Evolutionary conservation across 176 grass and related monocot species (phyloP).

Genomic region (Eleusine coracana): DNA sequence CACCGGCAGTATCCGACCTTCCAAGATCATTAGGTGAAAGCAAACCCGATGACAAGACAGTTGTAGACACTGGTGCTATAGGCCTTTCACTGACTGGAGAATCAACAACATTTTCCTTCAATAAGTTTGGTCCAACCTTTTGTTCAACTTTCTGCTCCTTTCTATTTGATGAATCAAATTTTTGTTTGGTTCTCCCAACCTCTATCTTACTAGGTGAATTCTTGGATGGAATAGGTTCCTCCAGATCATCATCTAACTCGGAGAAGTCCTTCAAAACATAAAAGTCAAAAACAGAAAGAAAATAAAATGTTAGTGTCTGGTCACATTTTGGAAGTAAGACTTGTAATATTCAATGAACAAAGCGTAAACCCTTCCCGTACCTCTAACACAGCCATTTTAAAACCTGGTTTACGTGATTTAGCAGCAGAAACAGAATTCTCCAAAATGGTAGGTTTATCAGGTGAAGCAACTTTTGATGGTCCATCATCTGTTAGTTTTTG

Average conservation of each 20-base stretch:
- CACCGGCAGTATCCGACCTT: slow-evolving; percentile 31
- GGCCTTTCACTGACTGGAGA: slow-evolving; percentile 20
- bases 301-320: not conserved
- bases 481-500: slow-evolving; percentile 30
- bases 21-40: slow-evolving; percentile 45
- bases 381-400: slow-evolving; percentile 63
- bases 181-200: slow-evolving; percentile 31
- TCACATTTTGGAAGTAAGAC: not conserved
- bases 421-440: slow-evolving; percentile 33
- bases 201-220: slow-evolving; percentile 22
- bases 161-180: slow-evolving; percentile 35
- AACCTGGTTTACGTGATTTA: slow-evolving; percentile 49
- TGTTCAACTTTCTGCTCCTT: slow-evolving; percentile 44
- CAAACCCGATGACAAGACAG: slow-evolving; percentile 29
- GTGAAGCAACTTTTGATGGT: slow-evolving; percentile 37
- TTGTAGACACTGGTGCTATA: slow-evolving; percentile 33
- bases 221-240: slow-evolving; percentile 24
- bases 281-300: not conserved
- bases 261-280: slow-evolving; percentile 49
- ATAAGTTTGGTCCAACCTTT: slow-evolving; percentile 37
- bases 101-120: slow-evolving; percentile 28
- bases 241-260: slow-evolving; percentile 60
- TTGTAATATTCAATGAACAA: slow-evolving; percentile 2
- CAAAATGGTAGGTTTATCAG: slow-evolving; percentile 40
- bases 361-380: slow-evolving; percentile 28